These are phyloP conservation scores for Apodospora peruviana DNA, from an alignment of 495 filamentous ascomycete species.

Conservation along the genomic window DNA sequence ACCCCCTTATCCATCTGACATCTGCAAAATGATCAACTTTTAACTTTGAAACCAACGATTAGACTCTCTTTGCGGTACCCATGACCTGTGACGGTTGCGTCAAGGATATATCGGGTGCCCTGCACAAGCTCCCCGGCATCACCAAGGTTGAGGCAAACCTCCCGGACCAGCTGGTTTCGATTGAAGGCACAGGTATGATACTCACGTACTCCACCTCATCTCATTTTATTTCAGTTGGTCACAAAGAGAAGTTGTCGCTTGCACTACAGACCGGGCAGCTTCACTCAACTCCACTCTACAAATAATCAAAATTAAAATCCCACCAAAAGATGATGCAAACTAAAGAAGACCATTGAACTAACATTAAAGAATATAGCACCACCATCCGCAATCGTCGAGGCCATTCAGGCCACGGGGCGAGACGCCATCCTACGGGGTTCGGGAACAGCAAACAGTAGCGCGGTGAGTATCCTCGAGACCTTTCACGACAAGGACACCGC, in stretches of 20 bases:
- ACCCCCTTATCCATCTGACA: background rate
- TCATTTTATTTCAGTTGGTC: background rate
- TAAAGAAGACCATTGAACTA: conserved; percentile 2
- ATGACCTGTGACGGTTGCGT: conserved; percentile 86
- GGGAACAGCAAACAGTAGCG: conserved; percentile 80
- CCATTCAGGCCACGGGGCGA: conserved; percentile 84
- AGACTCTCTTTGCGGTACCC: conserved; percentile 94
- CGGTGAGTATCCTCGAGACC: conserved; percentile 94
- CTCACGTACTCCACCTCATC: background rate
- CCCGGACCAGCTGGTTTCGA: conserved; percentile 58
- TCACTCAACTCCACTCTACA: no score
- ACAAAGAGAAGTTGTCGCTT: background rate
- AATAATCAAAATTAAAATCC: no score
- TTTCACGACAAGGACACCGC: conserved; percentile 48
- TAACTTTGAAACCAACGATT: no score
- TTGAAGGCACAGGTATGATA: conserved; percentile 60
- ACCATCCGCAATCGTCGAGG: conserved; percentile 79
- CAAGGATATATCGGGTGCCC: conserved; percentile 69
- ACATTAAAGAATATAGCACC: conserved; percentile 45
- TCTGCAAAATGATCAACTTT: background rate
- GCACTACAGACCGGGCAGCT: no score
- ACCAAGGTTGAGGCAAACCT: conserved; percentile 61
- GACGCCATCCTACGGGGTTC: conserved; percentile 93
- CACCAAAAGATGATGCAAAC: no score
- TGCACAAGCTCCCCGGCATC: conserved; percentile 70